phyloP scores from a whole-genome alignment of 768 basidiomycete species.

The Russula emetica region DNA sequence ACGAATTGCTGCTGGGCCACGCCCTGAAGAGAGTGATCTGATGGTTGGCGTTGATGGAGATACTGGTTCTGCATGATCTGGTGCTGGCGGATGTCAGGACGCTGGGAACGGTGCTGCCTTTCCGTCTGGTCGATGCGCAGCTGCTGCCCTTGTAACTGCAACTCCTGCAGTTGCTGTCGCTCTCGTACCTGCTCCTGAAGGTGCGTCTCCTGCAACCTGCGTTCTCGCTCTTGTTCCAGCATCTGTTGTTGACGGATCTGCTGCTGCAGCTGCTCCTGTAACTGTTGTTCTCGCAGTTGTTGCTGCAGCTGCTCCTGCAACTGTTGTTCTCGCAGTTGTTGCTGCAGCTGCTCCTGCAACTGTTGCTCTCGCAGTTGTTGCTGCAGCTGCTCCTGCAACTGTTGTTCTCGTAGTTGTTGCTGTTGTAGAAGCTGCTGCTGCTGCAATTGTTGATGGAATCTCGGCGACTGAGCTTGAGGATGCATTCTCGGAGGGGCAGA shows the following conservation, averaged over 20 bases:
- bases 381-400: slow-evolving; percentile 34
- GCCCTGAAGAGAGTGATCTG: slow-evolving; percentile 46
- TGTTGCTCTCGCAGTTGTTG: slow-evolving; percentile 62
- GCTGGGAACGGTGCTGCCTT: slow-evolving; percentile 25
- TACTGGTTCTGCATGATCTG: slow-evolving; percentile 31
- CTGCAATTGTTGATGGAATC: slow-evolving; percentile 72
- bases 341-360: slow-evolving; percentile 60
- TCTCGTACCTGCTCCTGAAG: slow-evolving; percentile 50
- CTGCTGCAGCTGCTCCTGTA: slow-evolving; percentile 33
- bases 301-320: slow-evolving; percentile 67
- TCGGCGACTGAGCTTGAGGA: slow-evolving; percentile 71
- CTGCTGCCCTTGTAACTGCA: slow-evolving; percentile 32
- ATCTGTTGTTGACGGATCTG: slow-evolving; percentile 36
- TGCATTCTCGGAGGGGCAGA: slow-evolving; percentile 74
- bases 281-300: slow-evolving; percentile 54
- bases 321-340: slow-evolving; percentile 67
- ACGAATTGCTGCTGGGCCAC: slow-evolving; percentile 40
- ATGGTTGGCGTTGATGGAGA: slow-evolving; percentile 42
- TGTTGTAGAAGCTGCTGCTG: slow-evolving; percentile 59
- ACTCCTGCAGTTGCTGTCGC: slow-evolving; percentile 34
- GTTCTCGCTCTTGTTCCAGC: slow-evolving; percentile 59
- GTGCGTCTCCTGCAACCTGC: slow-evolving; percentile 61
- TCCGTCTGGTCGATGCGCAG: slow-evolving; percentile 26
- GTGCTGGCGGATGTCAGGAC: slow-evolving; percentile 29
- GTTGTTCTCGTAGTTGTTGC: slow-evolving; percentile 60